Evolutionary conservation across 495 filamentous ascomycete species (phyloP), one percentile per base, ranked within the genome.

Genomic region (Talaromyces liani): DNA sequence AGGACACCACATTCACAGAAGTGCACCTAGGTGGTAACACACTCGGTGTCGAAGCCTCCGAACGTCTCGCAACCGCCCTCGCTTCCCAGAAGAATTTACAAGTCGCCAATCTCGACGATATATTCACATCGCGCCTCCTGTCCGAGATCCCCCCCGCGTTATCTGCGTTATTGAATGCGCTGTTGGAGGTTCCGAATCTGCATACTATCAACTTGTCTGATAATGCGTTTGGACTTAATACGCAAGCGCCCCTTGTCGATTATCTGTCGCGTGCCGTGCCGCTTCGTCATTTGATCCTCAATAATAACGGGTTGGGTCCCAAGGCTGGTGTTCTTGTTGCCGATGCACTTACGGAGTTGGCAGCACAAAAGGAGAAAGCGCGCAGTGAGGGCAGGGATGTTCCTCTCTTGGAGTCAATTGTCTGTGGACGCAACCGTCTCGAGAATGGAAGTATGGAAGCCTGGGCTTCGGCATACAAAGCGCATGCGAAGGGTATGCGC

Each of bases 281-380:
- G 8, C 87, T 98, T 14, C 90, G 89, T 70, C 91, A 96, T 75
- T 84, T 98, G 14, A 89, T 94, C 73, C 85, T 98, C 62, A 97
- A 96, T 80, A 98, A 98, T 80, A 98, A 98, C 74, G 94, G 94
- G n/a, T 84, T 98, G 9, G 94, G 94, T 16, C 94, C 94, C 34
- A 84, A 87, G 49, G 95, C 94, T 2, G 94, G 95, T 58, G 87
- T 87, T 55, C 77, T 92, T 61, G 86, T 98, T 65, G 94, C 93
- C 29, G 85, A 96, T 71, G 86, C 88, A 10, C 82, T 91, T 55
- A 81, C 77, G 36, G 81, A 85, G 20, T 89, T 98, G 63, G 91
- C 92, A 6, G 83, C 83, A 68, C 91, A 90, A 72, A 95, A 97
- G 76, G 87, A 86, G 67, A 85, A 85, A 68, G 90, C 89, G 10